phyloP scores from a whole-genome alignment of 2,329 filamentous ascomycete species.

The Plenodomus tracheiphilus region DNA sequence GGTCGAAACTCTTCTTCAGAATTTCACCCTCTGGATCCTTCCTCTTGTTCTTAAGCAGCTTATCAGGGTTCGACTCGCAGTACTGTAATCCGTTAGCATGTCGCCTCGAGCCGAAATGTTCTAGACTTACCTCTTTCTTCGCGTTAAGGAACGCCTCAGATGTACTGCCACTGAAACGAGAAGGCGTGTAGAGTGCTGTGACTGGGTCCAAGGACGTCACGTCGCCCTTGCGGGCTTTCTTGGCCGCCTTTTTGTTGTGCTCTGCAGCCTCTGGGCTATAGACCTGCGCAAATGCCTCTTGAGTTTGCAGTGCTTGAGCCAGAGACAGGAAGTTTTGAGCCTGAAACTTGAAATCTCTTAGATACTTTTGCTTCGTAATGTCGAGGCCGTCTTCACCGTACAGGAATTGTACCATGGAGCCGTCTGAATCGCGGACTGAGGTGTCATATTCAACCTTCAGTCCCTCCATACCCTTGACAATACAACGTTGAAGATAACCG shows the following conservation, averaged over 20 bases:
- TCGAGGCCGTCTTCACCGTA: slow-evolving; percentile 97
- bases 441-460: slow-evolving; percentile 90
- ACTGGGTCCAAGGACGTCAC: slow-evolving; percentile 74
- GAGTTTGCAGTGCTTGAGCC: slow-evolving; percentile 73
- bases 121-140: slow-evolving; percentile 61
- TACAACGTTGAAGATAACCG: slow-evolving; percentile 92
- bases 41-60: slow-evolving; percentile 64
- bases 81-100: slow-evolving; percentile 57
- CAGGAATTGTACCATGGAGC: slow-evolving; percentile 89
- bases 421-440: slow-evolving; percentile 91
- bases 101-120: not conserved
- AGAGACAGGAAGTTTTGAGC: slow-evolving; percentile 83
- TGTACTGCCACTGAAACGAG: slow-evolving; percentile 78
- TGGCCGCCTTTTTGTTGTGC: slow-evolving; percentile 69
- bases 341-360: slow-evolving; percentile 87
- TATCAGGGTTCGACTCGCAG: slow-evolving; percentile 72
- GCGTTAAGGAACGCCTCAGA: slow-evolving; percentile 82
- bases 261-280: slow-evolving; percentile 69
- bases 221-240: slow-evolving; percentile 75
- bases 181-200: slow-evolving; percentile 72
- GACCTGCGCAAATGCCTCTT: slow-evolving; percentile 56
- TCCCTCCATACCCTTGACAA: slow-evolving; percentile 99
- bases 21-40: slow-evolving; percentile 54
- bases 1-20: slow-evolving; percentile 71
- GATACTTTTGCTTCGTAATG: slow-evolving; percentile 89